Conservation (phyloP, 2,329 filamentous ascomycete species). For the Ambrosiella beaveri region DNA sequence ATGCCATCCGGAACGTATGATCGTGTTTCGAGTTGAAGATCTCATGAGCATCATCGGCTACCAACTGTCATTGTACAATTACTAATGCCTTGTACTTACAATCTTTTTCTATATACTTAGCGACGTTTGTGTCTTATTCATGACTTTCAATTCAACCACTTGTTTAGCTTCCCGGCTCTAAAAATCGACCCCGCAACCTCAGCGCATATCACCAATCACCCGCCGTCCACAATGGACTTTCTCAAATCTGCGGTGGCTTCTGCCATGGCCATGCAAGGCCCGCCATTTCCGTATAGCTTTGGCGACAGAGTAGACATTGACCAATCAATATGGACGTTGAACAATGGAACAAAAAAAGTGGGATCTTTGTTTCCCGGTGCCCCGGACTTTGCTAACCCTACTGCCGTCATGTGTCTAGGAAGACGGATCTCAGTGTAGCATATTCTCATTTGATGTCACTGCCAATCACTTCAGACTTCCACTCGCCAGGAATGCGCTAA, state of each 20-base stretch:
- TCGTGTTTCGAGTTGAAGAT: neutral
- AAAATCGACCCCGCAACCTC: neutral
- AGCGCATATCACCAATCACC: neutral
- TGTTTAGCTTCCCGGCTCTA: neutral
- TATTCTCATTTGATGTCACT: slow-evolving; percentile 85
- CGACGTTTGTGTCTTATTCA: no score
- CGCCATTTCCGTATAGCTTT: slow-evolving; percentile 81
- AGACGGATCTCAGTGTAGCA: slow-evolving; percentile 84
- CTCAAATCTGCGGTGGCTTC: slow-evolving; percentile 95
- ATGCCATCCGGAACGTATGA: neutral
- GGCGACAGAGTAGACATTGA: slow-evolving; percentile 85
- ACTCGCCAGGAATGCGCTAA: slow-evolving; percentile 80
- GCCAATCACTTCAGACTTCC: slow-evolving; percentile 66
- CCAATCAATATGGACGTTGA: slow-evolving; percentile 88
- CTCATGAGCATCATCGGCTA: neutral
- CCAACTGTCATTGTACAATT: neutral
- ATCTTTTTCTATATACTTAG: neutral
- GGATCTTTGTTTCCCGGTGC: slow-evolving; percentile 15
- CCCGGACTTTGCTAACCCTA: neutral
- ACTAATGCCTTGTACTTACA: neutral
- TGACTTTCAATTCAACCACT: neutral
- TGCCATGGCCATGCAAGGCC: slow-evolving; percentile 74
- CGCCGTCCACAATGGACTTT: slow-evolving; percentile 60
- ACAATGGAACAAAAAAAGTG: slow-evolving; percentile 86
- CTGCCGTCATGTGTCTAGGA: slow-evolving; percentile 38